Base-by-base conservation (phyloP, 2,329 filamentous ascomycete genomes). In the Colletotrichum nymphaeae region DNA sequence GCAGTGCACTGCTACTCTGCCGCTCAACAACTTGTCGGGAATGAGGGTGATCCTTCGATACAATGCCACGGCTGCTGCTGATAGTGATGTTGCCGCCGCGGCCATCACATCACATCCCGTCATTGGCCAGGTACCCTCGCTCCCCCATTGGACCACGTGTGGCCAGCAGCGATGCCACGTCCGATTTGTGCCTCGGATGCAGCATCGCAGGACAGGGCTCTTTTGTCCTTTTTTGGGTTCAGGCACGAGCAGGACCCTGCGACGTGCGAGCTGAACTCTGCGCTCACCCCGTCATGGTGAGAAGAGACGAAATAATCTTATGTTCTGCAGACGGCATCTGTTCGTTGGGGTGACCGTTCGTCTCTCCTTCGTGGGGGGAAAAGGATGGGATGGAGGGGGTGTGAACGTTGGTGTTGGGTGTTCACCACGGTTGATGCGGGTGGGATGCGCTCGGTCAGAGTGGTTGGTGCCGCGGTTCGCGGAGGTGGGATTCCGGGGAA, bases 61-160 rank as follows among this genome's bases (percentile, higher is more conserved):
- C 57, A 30, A 53, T 60, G 42, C 42, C 19, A 22, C 42, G 1
- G 19, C 42, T 49, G 42, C 8, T 49, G 42, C 8, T 49, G 19
- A 2, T 5, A 19, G 0, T 56, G 53, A 30, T 46, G 58, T 30
- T 49, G 69, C 57, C 58, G 65, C 63, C 26, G 37, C 63, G 59
- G 66, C 67, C 22, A 5, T 58, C 46, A 52, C 66, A 35, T 69
- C 60, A 63, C 53, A 49, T n/a, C 32, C 55, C 60, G 55, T 65
- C 52, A 59, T 30, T 26, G 16, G 3, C n/a, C 42, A 49, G 42
- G 42, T n/a, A 49, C 42, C 19, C 16, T 49, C 19, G 19, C 8
- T 22, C 42, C 42, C 11, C 26, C 67, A 65, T 73, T 65, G 67
- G 60, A 24, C 70, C 60, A 73, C 60, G 56, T 65, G 70, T 65